Conservation (phyloP, 2,329 filamentous ascomycete species). For the Colletotrichum musae region DNA sequence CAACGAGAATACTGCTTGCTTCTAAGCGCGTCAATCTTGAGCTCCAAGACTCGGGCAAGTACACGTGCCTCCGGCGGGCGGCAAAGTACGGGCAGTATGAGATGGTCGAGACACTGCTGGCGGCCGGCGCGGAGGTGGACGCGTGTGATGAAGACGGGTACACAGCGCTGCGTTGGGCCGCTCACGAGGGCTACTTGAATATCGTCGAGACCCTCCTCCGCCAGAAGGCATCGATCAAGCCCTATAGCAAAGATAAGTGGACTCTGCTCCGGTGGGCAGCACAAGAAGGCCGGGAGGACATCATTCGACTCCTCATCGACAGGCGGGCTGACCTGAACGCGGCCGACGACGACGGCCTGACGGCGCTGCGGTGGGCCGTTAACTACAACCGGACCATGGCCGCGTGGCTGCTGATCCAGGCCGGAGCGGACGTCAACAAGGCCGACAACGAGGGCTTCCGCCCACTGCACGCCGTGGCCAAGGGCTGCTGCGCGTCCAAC, state of each 20-base stretch:
- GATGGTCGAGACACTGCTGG: constrained; percentile 5
- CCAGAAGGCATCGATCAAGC: background rate
- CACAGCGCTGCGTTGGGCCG: constrained; percentile 23
- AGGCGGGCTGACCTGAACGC: background rate
- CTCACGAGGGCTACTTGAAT: constrained; percentile 11
- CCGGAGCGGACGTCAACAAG: constrained; percentile 20
- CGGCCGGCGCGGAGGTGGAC: background rate
- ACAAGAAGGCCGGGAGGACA: constrained; percentile 26
- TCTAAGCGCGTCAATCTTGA: constrained; percentile 1
- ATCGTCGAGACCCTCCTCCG: constrained; percentile 7
- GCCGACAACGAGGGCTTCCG: constrained; percentile 10
- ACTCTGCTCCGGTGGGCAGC: constrained; percentile 24
- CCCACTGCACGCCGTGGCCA: constrained; percentile 2
- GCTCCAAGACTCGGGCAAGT: constrained; percentile 10
- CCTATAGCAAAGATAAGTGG: background rate
- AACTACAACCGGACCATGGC: constrained; percentile 11
- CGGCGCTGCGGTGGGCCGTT: constrained; percentile 22
- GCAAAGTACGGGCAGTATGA: constrained; percentile 4
- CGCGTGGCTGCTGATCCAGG: constrained; percentile 15
- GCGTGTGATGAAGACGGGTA: constrained; percentile 14
- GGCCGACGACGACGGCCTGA: constrained; percentile 9
- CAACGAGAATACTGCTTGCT: background rate
- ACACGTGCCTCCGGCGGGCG: constrained; percentile 24
- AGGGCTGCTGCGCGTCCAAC: background rate
- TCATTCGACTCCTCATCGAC: constrained; percentile 9